Evolutionary conservation across 345 rosid species (phyloP).

Genomic region (Brassica carinata): DNA sequence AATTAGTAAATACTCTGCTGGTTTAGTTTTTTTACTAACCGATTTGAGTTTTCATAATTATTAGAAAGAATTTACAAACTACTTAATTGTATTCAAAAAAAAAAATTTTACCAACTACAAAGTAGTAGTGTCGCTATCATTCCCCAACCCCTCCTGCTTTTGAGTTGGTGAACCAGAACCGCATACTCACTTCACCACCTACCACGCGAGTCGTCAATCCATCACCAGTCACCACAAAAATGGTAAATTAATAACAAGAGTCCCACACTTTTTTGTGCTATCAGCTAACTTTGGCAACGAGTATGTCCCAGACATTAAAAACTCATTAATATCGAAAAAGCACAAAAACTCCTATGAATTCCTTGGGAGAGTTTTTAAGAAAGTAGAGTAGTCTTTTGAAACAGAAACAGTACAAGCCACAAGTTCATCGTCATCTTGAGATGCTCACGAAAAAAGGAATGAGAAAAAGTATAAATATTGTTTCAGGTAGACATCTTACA

Average conservation of each 20-base stretch:
- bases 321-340: background rate
- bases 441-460: background rate
- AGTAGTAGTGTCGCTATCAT: constrained; percentile 27
- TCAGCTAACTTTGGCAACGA: background rate
- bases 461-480: constrained; percentile 13
- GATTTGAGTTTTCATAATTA: too few relatives aligned
- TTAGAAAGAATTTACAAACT: too few relatives aligned
- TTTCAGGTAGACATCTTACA: constrained; percentile 3
- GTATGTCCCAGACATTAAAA: background rate
- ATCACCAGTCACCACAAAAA: background rate
- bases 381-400: background rate
- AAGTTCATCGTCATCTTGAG: background rate
- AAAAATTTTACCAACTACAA: background rate
- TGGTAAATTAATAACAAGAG: background rate
- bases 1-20: too few relatives aligned
- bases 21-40: too few relatives aligned
- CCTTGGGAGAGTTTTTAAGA: background rate
- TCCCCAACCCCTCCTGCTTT: constrained; percentile 35
- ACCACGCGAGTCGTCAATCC: background rate
- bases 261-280: background rate
- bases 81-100: too few relatives aligned
- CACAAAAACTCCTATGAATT: background rate
- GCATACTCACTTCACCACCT: constrained; percentile 27
- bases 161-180: constrained; percentile 30
- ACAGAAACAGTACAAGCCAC: background rate